Conservation (phyloP, 78 protist species). For the Protostelium mycophagum region DNA sequence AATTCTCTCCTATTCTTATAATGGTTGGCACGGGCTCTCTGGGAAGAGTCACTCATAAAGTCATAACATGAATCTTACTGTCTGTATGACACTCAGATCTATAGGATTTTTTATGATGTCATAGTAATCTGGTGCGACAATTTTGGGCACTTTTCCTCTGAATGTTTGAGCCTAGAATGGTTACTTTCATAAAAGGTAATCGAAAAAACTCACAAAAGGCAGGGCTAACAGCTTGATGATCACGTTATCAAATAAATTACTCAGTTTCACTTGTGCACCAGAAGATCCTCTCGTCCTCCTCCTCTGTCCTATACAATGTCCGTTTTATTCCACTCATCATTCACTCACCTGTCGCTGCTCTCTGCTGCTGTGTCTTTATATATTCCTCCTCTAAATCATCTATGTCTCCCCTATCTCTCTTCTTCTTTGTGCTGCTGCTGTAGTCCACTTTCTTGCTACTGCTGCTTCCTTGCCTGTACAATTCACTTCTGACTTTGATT, state of each 20-base stretch:
- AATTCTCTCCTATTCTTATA: constrained; percentile 42
- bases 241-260: constrained; percentile 46
- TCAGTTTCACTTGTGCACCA: constrained; percentile 55
- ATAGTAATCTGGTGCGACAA: constrained; percentile 43
- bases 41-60: neutral
- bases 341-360: neutral
- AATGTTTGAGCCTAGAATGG: constrained; percentile 20
- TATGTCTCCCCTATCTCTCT: constrained; percentile 26
- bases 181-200: neutral
- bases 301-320: neutral
- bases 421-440: neutral
- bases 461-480: neutral
- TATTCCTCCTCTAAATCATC: constrained; percentile 39
- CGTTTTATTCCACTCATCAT: neutral
- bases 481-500: too few relatives aligned
- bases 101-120: constrained; percentile 51
- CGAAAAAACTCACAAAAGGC: constrained; percentile 18
- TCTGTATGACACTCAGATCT: constrained; percentile 53
- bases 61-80: constrained; percentile 3
- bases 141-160: constrained; percentile 34
- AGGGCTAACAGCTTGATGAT: constrained; percentile 22
- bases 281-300: constrained; percentile 5
- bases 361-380: neutral
- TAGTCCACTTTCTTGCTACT: neutral
- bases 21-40: constrained; percentile 35